phyloP scores from a whole-genome alignment of 2,329 filamentous ascomycete species.

The Zymoseptoria crescenta region DNA sequence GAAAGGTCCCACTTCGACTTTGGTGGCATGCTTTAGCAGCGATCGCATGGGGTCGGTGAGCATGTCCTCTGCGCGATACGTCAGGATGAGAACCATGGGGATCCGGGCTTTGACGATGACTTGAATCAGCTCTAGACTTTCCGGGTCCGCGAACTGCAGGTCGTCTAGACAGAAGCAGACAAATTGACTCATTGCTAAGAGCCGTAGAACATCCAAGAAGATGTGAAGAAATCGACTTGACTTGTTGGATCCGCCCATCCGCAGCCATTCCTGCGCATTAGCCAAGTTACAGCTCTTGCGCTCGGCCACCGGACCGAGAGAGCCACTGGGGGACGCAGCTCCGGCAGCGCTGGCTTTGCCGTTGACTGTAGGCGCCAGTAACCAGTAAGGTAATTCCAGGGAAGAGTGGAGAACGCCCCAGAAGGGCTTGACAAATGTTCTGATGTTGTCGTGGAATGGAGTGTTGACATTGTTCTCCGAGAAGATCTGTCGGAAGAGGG shows the following conservation, averaged over 20 bases:
- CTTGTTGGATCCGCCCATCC: conserved; percentile 38
- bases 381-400: conserved; percentile 62
- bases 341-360: conserved; percentile 11
- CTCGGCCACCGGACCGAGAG: conserved; percentile 6
- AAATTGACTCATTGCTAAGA: conserved; percentile 75
- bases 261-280: conserved; percentile 38
- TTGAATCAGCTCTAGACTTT: conserved; percentile 74
- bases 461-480: conserved; percentile 56
- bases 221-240: conserved; percentile 75
- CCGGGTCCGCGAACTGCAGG: conserved; percentile 80
- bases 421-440: conserved; percentile 48
- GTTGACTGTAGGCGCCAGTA: conserved; percentile 29
- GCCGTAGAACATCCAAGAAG: conserved; percentile 74
- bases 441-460: conserved; percentile 52
- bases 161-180: conserved; percentile 87
- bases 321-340: conserved; percentile 1
- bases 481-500: conserved; percentile 56
- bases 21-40: conserved; percentile 47
- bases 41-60: conserved; percentile 31
- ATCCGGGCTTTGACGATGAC: conserved; percentile 72
- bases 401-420: conserved; percentile 51
- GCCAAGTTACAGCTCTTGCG: conserved; percentile 28
- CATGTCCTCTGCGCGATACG: conserved; percentile 41
- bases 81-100: conserved; percentile 74
- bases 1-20: conserved; percentile 64